Evolutionary conservation across 1,284 basidiomycete genomes (phyloP), one percentile per base, ranked within the genome.

Genomic region (Neonothopanus nambi): DNA sequence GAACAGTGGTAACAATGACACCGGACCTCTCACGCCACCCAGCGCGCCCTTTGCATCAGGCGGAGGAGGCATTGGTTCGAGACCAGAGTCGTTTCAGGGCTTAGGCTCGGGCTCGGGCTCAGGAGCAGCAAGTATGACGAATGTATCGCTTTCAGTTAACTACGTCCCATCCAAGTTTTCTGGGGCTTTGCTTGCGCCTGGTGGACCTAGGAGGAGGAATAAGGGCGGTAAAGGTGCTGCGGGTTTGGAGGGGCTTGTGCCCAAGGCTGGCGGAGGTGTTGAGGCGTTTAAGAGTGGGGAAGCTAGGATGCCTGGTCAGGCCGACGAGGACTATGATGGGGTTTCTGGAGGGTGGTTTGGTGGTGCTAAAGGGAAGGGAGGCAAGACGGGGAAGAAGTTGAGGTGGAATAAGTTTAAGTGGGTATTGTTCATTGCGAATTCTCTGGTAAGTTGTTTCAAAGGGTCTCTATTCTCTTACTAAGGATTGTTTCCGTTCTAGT

Each of bases 331-430:
- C 17, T 48, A 48, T 13, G 52, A 54, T 20, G 52, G 52, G 17
- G 39, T 54, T 20, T 63, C 59, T 7, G 62, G 62, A 42, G 64
- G 63, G 47, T 68, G 64, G 63, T 71, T 70, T 55, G 63, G 65
- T 15, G 63, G 60, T 23, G 30, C 59, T n/a, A n/a, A n/a, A 13
- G 59, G 61, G 15, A 65, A 60, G 46, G 70, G 30, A 65, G n/a
- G n/a, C n/a, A 46, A 60, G 69, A 63, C 54, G 51, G 63, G 59
- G 61, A 69, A 63, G 65, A 72, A 71, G 42, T 78, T 82, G 60
- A 71, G 78, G 28, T 88, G 86, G 86, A 89, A 82, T 62, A 74
- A 71, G 59, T 89, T 88, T 74, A 89, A 89, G 65, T 87, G 84
- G 84, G 70, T 73, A 9, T 65, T 89, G 40, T 82, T 87, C 61